These are phyloP conservation scores for Orbilia quercus DNA, from an alignment of 2,329 filamentous ascomycete species.

Conservation along the genomic window DNA sequence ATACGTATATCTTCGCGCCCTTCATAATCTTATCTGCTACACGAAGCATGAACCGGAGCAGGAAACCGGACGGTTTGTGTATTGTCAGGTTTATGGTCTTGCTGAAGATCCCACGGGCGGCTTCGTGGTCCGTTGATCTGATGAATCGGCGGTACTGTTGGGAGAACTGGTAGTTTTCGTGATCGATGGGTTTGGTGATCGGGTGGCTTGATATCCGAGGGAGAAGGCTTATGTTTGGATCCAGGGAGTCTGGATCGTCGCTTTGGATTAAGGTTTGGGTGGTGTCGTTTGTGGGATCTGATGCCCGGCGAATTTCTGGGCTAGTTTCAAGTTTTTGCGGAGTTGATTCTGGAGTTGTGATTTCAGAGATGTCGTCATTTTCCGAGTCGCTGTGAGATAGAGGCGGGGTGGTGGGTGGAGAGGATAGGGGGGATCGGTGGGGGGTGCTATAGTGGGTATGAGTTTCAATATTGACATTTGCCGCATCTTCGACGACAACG, in stretches of 20 bases:
- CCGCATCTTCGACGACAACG: conserved; percentile 4
- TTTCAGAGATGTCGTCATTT: conserved; percentile 24
- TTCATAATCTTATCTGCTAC: conserved; percentile 42
- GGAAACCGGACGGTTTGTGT: conserved; percentile 33
- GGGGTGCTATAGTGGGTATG: conserved; percentile 13
- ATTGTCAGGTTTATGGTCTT: conserved; percentile 36
- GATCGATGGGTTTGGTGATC: conserved; percentile 3
- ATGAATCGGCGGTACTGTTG: conserved; percentile 36
- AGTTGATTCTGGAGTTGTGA: conserved; percentile 25
- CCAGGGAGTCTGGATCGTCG: conserved; percentile 27
- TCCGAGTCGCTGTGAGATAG: conserved; percentile 43
- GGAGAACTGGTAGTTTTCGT: conserved; percentile 17
- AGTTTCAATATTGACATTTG: conserved; percentile 14
- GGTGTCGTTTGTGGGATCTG: neutral
- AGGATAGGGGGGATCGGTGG: conserved; percentile 24
- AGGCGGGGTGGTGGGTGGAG: conserved; percentile 39
- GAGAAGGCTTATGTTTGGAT: conserved; percentile 33
- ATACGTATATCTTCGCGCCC: conserved; percentile 39
- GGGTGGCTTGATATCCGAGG: conserved; percentile 16
- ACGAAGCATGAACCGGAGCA: conserved; percentile 39
- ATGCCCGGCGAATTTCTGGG: neutral
- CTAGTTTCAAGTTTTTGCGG: conserved; percentile 2
- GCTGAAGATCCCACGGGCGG: conserved; percentile 37
- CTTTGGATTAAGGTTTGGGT: conserved; percentile 22
- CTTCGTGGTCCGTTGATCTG: conserved; percentile 36